Base-by-base conservation (phyloP, 495 filamentous ascomycete genomes). In the Trichoderma asperelloides region DNA sequence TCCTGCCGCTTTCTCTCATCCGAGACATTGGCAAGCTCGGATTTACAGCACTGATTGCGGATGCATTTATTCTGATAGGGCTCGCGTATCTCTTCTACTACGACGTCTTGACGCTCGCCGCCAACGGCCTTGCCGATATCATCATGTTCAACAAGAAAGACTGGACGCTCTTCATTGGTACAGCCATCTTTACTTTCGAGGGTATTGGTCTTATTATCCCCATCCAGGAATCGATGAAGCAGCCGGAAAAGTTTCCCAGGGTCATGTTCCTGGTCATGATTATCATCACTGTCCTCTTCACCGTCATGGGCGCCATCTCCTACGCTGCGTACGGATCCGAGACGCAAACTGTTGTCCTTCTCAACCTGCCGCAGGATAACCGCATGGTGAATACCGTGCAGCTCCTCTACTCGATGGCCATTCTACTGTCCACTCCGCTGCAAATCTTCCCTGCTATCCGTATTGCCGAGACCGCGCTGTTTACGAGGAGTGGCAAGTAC, bases 181-280 rank as follows among this genome's bases (percentile, higher is more conserved):
- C 95, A 9, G 96, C 95, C 23, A 97, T 98, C 70, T 98, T 98
- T 80, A 98, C 95, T 6, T 98, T 97, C 70, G 95, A 98, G 74
- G 95, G 95, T 23, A 93, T 98, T 70, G 95, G 95, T 23, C 85
- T 98, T n/a, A 96, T 98, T 77, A 97, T 98, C 67, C 95, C 95
- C 3, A 98, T 98, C 67, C 96, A 98, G 77, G 91, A 95, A 73
- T 95, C 93, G 2, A 98, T 98, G 95, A 89, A 86, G 73, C 80
- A 91, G 62, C 95, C 92, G 1, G 82, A 87, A 64, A 92, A 96
- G 72, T 97, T 98, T 74, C 91, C 93, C 27, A 84, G 81, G 66
- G 91, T 98, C 41, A 86, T 98, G 64, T 91, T 85, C 40, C 84
- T 83, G 66, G 91, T 97, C 66, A 98, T 98, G 95, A 84, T 97